Conservation (phyloP, 768 basidiomycete species). For the Phlebiopsis flavidoalba region DNA sequence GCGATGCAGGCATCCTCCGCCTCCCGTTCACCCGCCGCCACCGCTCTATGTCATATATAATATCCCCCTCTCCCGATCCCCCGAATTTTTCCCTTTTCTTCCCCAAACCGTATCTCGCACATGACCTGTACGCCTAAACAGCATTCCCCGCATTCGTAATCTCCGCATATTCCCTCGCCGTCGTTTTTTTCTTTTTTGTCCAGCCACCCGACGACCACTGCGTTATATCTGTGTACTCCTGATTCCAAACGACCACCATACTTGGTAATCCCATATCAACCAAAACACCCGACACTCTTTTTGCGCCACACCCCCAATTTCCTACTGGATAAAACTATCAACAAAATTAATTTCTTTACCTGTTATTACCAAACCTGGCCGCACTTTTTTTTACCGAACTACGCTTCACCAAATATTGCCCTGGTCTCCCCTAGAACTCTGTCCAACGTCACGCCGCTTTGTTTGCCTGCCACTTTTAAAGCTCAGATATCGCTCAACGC, state of each 20-base stretch:
- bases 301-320: conserved; percentile 8
- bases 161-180: no score
- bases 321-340: not conserved
- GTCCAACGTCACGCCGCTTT: not conserved
- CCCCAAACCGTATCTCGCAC: no score
- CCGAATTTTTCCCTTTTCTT: no score
- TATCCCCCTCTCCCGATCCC: no score
- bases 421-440: not conserved
- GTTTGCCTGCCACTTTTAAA: not conserved
- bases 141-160: no score
- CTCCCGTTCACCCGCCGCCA: no score
- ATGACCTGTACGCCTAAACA: no score
- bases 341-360: not conserved
- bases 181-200: no score
- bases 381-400: not conserved
- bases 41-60: no score
- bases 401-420: conserved; percentile 5
- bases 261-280: not conserved
- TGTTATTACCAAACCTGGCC: not conserved
- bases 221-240: not conserved
- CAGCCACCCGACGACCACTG: no score
- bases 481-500: not conserved
- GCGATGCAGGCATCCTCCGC: no score
- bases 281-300: conserved; percentile 4
- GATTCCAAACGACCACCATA: conserved; percentile 1